Percentiles rank a stretch among this genome's conserved stretches.
phyloP scores from a whole-genome alignment of 2,329 filamentous ascomycete species.

The Ceratocystis albifundus region DNA sequence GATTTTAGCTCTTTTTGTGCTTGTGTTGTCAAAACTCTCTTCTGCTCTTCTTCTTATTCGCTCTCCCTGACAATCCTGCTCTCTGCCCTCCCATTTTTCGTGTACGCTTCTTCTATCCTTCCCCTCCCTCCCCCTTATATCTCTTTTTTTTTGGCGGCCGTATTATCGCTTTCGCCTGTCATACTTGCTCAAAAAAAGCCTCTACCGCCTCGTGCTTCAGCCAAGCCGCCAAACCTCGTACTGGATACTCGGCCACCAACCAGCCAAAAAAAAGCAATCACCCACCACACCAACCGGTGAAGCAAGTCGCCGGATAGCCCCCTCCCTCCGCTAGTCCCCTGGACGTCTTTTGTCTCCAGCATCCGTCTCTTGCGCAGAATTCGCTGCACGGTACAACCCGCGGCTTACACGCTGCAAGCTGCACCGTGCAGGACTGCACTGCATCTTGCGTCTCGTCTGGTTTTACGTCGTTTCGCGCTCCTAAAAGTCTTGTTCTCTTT shows the following conservation, averaged over 20 bases:
- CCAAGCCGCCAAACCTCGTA: background rate
- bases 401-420: background rate
- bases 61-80: background rate
- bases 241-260: background rate
- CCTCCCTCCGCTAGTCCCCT: no score
- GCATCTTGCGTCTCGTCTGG: background rate
- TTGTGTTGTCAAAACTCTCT: no score
- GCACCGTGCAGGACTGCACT: background rate
- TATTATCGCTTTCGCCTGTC: no score
- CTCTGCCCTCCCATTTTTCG: background rate
- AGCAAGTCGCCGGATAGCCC: background rate
- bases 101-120: background rate
- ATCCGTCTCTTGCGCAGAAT: background rate
- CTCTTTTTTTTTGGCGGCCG: background rate
- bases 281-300: background rate
- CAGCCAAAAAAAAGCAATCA: background rate
- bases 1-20: no score
- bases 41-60: no score
- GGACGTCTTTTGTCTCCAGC: background rate
- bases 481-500: background rate
- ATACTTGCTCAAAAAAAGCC: background rate
- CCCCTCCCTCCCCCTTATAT: background rate
- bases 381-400: background rate
- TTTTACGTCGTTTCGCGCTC: background rate
- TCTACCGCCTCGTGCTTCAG: slow-evolving; percentile 2